Conservation (phyloP, 106 monocot genomes). For the Acorus gramineus region DNA sequence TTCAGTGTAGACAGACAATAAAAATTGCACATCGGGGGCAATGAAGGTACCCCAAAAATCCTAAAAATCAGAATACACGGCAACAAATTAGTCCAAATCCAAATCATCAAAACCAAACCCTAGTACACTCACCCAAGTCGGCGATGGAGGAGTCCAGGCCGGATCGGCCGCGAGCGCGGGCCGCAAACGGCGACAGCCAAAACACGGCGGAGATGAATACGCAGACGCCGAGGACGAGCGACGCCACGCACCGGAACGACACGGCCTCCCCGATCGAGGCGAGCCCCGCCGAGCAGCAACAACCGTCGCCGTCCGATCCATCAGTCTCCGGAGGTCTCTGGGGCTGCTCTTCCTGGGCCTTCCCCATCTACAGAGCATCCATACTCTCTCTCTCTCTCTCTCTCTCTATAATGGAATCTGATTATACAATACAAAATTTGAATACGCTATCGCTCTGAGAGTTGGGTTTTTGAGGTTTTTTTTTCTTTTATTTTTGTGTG, state of each 20-base stretch:
- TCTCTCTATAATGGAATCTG: too few species aligned
- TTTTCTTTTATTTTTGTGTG: too few species aligned
- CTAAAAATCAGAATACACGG: too few species aligned
- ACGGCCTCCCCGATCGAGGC: slow-evolving; percentile 3
- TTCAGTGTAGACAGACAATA: too few species aligned
- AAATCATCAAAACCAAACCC: too few species aligned
- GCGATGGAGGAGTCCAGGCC: slow-evolving; percentile 8
- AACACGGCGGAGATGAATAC: slow-evolving; percentile 49
- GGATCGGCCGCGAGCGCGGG: slow-evolving; percentile 1
- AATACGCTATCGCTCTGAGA: too few species aligned
- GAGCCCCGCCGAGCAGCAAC: too few species aligned
- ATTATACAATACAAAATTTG: too few species aligned
- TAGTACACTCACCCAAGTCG: slow-evolving; percentile 12
- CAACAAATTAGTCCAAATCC: neutral
- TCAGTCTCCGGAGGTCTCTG: neutral
- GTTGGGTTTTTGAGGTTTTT: too few species aligned
- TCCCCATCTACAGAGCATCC: slow-evolving; percentile 33
- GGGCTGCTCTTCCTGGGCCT: slow-evolving; percentile 9
- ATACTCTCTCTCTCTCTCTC: neutral
- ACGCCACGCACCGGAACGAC: slow-evolving; percentile 31
- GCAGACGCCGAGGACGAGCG: slow-evolving; percentile 28
- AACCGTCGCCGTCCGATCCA: too few species aligned
- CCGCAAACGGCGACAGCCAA: slow-evolving; percentile 31
- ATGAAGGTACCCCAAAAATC: too few species aligned
- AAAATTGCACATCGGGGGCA: too few species aligned